These are phyloP conservation scores for Penicillium subrubescens DNA, from an alignment of 495 filamentous ascomycete species.

Conservation along the genomic window DNA sequence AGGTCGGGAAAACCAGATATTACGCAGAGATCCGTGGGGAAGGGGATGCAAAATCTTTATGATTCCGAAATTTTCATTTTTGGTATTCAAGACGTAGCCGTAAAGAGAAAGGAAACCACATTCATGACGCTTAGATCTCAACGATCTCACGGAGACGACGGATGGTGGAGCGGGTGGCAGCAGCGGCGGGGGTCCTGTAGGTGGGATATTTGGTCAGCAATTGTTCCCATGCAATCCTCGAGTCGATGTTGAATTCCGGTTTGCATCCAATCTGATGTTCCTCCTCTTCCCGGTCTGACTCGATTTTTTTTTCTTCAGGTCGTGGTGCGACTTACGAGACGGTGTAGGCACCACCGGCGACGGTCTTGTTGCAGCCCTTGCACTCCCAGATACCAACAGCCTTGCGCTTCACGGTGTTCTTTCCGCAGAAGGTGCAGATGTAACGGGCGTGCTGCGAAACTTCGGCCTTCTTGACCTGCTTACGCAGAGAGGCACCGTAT, in stretches of 20 bases:
- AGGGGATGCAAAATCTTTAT: constrained; percentile 29
- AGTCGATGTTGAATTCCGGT: not conserved
- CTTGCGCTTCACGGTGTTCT: constrained; percentile 88
- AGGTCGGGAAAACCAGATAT: not conserved
- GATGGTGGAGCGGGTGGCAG: constrained; percentile 95
- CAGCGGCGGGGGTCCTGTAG: constrained; percentile 87
- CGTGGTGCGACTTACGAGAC: constrained; percentile 75
- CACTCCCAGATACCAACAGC: constrained; percentile 97
- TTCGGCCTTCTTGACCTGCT: constrained; percentile 99
- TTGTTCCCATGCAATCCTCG: not conserved
- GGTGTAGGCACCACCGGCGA: constrained; percentile 95
- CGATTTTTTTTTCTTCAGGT: constrained; percentile 1
- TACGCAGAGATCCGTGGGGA: constrained; percentile 2
- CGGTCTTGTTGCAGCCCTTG: constrained; percentile 87
- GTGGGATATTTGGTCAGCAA: constrained; percentile 25
- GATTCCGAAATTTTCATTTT: constrained; percentile 47
- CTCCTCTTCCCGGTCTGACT: not conserved
- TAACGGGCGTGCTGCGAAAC: constrained; percentile 94
- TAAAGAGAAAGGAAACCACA: constrained; percentile 47
- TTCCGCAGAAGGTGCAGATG: constrained; percentile 88
- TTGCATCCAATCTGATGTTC: not conserved
- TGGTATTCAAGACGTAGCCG: constrained; percentile 48
- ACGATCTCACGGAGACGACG: constrained; percentile 96
- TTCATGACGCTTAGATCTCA: constrained; percentile 74
- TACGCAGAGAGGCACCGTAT: constrained; percentile 99